Percentiles rank a stretch among this genome's conserved stretches.
Conservation (phyloP, 805 yeast species). For the Saccharomycopsis synnaedendra region DNA sequence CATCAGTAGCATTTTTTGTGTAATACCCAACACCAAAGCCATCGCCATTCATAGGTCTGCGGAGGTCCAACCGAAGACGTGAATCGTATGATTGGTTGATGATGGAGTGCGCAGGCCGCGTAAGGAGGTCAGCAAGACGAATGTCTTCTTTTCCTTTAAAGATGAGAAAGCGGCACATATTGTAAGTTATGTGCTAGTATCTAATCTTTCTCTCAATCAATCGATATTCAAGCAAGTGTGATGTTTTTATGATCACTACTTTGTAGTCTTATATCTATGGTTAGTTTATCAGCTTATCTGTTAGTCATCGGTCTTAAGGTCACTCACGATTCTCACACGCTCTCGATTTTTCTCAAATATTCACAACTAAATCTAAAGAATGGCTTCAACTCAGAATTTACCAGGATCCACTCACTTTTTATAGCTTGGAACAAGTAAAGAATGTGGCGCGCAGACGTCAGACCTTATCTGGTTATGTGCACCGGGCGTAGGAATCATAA, state of each 20-base stretch:
- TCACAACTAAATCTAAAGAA: too few relatives aligned
- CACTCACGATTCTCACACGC: neutral
- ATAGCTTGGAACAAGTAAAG: too few relatives aligned
- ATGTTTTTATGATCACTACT: neutral
- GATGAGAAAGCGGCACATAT: conserved; percentile 87
- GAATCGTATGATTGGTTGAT: conserved; percentile 94
- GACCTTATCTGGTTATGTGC: too few relatives aligned
- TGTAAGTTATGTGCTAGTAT: neutral
- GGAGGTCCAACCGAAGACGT: conserved; percentile 70
- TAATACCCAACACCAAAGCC: conserved; percentile 98
- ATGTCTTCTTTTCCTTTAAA: conserved; percentile 85
- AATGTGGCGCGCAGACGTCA: too few relatives aligned
- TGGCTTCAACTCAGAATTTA: too few relatives aligned
- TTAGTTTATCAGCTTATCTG: neutral
- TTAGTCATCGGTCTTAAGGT: neutral
- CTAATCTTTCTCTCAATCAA: too few relatives aligned
- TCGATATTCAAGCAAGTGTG: too few relatives aligned
- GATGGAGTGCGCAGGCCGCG: conserved; percentile 94
- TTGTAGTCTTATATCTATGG: neutral
- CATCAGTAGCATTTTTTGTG: conserved; percentile 41
- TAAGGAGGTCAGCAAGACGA: conserved; percentile 71
- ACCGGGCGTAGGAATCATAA: too few relatives aligned
- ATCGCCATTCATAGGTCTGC: conserved; percentile 94
- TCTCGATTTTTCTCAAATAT: too few relatives aligned
- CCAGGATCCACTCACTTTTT: too few relatives aligned